Conservation (phyloP, 306 rosid species). For the Ochetophila trinervis region DNA sequence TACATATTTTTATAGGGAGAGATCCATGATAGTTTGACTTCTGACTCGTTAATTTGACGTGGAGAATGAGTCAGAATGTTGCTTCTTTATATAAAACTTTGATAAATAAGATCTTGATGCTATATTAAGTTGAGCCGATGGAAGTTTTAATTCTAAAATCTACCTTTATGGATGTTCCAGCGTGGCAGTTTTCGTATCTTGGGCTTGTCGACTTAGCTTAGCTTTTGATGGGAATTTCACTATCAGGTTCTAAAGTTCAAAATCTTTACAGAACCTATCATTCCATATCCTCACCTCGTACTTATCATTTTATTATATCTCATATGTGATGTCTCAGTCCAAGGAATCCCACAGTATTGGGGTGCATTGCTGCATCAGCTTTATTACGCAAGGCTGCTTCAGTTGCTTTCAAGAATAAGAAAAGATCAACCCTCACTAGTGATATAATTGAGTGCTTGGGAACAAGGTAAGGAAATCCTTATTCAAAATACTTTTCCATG, state of each 20-base stretch:
- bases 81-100: not conserved
- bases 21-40: too few species aligned
- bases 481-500: not conserved
- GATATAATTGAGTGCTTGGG: conserved; percentile 90
- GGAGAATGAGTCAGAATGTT: not conserved
- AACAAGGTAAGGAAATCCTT: conserved; percentile 51
- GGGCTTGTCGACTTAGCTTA: conserved; percentile 53
- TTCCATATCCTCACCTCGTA: not conserved
- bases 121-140: not conserved
- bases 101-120: not conserved
- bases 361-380: conserved; percentile 83
- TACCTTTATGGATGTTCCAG: conserved; percentile 34
- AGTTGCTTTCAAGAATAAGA: conserved; percentile 68
- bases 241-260: conserved; percentile 42
- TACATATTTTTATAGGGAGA: too few species aligned
- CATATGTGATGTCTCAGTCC: conserved; percentile 32
- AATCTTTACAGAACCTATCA: not conserved
- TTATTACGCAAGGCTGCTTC: conserved; percentile 88
- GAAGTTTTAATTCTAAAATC: not conserved
- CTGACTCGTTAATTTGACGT: too few species aligned
- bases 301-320: conserved; percentile 15
- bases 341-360: conserved; percentile 68
- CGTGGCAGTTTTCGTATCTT: conserved; percentile 78
- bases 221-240: conserved; percentile 29
- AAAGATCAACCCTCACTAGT: conserved; percentile 81